Conservation (phyloP, 352 stramenopile species). For the Elongisporangium undulatum region DNA sequence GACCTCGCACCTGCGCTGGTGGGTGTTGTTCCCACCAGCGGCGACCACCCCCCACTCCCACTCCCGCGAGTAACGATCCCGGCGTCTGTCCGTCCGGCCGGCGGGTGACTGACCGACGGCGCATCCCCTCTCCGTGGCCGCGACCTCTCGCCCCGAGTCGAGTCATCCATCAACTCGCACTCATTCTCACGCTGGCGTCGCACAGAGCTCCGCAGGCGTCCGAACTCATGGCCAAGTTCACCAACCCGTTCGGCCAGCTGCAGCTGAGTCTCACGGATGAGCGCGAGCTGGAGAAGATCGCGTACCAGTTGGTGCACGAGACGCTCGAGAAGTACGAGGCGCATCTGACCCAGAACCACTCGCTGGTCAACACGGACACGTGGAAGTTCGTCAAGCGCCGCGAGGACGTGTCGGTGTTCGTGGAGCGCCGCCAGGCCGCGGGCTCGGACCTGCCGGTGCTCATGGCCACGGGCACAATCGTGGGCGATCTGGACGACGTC, state of each 20-base stretch:
- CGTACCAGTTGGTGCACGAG: slow-evolving; percentile 20
- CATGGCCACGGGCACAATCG: slow-evolving; percentile 31
- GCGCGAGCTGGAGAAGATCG: slow-evolving; percentile 21
- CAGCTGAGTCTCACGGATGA: slow-evolving; percentile 21
- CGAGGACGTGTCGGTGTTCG: background rate
- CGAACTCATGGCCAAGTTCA: slow-evolving; percentile 5
- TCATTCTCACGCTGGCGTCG: background rate
- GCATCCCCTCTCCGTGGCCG: background rate
- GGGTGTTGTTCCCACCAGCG: background rate
- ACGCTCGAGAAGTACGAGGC: slow-evolving; percentile 13
- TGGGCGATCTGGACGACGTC: slow-evolving; percentile 36
- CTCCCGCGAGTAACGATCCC: background rate
- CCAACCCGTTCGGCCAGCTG: slow-evolving; percentile 22
- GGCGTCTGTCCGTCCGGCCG: background rate
- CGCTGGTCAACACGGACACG: background rate
- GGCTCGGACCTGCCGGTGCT: slow-evolving; percentile 20
- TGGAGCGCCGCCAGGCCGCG: background rate
- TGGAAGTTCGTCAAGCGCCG: background rate
- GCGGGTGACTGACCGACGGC: background rate
- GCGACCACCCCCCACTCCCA: background rate
- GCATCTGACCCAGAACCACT: slow-evolving; percentile 1
- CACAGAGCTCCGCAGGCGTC: background rate
- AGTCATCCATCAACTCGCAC: background rate
- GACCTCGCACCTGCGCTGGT: background rate
- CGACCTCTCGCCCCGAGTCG: background rate